Base-by-base conservation (phyloP, 352 stramenopile genomes). In the Phytophthora pluvialis region DNA sequence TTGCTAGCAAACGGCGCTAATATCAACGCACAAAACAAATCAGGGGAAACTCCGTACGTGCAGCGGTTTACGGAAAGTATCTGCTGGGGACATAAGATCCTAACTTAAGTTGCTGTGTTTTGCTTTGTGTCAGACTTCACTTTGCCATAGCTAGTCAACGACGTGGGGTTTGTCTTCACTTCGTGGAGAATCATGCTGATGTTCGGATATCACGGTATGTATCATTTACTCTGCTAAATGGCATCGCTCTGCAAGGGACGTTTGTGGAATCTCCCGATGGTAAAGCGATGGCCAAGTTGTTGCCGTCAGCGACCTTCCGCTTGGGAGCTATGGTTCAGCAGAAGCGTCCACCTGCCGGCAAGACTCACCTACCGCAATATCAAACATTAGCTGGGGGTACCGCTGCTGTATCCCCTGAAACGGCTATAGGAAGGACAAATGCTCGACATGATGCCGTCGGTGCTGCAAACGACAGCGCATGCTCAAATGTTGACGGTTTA, bases 141-240 rank as follows among this genome's bases (percentile, higher is more conserved):
- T 94, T 91, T 68, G 86, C 86, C 9, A 91, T 93, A 36, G 90
- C 86, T 21, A 94, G 86, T 35, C 81, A 80, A 63, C 83, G 89
- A 32, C 64, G 82, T 28, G 73, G 87, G 50, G 86, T 93, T n/a
- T 91, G 86, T 36, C 54, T 68, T 35, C 80, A 83, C 50, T 66
- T 93, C 8, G 81, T 93, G 12, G 48, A 77, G 10, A 70, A 79
- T 36, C 81, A 86, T 10, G 86, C 83, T 0, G 76, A 94, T 49
- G 86, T 94, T 5, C 79, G 72, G 16, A 73, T 92, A 12, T 79
- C 70, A 7, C 78, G 83, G 2, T 90, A 91, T 63, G 81, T 92
- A 3, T 57, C 68, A 6, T 56, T 94, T 18, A 72, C 70, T 3
- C 58, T 88, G 18, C 13, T 88, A 10, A 90, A 86, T 57, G 71